Evolutionary conservation across 768 basidiomycete genomes (phyloP), one percentile per base, ranked within the genome.

Genomic region (Hydnum rufescens): DNA sequence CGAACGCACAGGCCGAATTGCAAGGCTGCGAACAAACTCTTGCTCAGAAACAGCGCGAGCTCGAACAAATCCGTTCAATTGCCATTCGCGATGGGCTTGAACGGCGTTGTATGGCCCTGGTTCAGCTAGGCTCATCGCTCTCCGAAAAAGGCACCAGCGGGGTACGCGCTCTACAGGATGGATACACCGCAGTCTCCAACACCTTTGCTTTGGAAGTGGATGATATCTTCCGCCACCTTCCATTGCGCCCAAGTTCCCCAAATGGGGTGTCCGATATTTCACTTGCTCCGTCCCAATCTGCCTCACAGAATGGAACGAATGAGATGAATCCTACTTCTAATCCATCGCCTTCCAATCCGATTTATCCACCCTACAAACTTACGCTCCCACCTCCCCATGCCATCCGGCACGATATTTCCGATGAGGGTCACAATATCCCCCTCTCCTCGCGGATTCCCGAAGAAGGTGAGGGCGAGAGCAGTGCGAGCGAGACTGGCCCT

Each of bases 11-110:
- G 57, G 67, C 78, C 0, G 81, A 87, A 57, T 68, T 88, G 19
- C 84, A 85, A 58, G 86, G 82, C 5, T 89, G 86, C 62, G 85
- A 89, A 60, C 68, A 73, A 0, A 80, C 80, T 52, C 70, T 89
- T 2, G 78, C 78, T 0, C 54, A 66, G 26, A 83, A 83, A 61
- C 83, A 89, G 60, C 70, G 65, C 19, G 78, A 78, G 53, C 70
- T 86, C 4, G 72, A 72, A 3, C 59, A 60, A 0, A 65, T 71
- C 47, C 70, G 83, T 0, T 62, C 67, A n/a, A 66, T 66, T n/a
- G 68, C 78, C 4, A 69, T 83, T 8, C 67, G 71, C 4, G 73
- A 77, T 42, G 82, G 82, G 0, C 67, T 89, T 22, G 69, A 73
- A 1, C 66, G 68, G 3, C 71, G 86, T 2, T 78, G 76, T 57